Evolutionary conservation across 2,329 filamentous ascomycete genomes (phyloP).

Genomic region (Lachnellula occidentalis): DNA sequence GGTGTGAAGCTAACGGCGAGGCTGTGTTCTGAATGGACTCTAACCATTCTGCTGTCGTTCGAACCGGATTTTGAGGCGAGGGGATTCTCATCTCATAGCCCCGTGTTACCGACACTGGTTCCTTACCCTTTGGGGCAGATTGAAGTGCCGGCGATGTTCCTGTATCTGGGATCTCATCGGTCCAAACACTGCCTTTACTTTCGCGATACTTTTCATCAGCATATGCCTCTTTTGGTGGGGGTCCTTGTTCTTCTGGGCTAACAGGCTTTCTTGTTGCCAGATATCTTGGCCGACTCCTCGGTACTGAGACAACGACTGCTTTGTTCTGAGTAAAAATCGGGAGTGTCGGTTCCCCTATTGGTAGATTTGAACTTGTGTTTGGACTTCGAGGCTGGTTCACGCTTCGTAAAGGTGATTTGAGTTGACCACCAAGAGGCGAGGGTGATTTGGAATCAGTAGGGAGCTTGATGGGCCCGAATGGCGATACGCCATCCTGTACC

Average conservation of each 20-base stretch:
- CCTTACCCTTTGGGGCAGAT: constrained; percentile 1
- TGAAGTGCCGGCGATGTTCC: constrained; percentile 8
- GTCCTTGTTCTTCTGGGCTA: constrained; percentile 1
- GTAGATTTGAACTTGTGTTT: not conserved
- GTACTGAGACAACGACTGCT: not conserved
- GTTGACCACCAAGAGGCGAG: constrained; percentile 18
- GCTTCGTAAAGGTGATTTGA: constrained; percentile 21
- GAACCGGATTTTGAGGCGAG: constrained; percentile 1
- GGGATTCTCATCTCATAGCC: constrained; percentile 13
- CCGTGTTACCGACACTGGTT: not conserved
- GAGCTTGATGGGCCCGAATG: constrained; percentile 23
- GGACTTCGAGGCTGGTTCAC: not conserved
- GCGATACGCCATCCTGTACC: constrained; percentile 21
- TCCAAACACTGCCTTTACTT: constrained; percentile 26
- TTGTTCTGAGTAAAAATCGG: not conserved
- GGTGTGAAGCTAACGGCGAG: not conserved
- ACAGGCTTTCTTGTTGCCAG: not conserved
- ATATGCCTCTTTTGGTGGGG: not conserved
- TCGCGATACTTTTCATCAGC: constrained; percentile 10
- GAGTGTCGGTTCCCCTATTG: not conserved
- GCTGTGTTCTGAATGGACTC: not conserved
- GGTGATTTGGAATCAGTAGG: constrained; percentile 13
- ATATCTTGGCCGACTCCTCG: not conserved
- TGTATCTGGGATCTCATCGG: constrained; percentile 19
- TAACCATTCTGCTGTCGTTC: constrained; percentile 20